phyloP scores from a whole-genome alignment of 495 filamentous ascomycete species.

The Lophiostoma macrostomum region DNA sequence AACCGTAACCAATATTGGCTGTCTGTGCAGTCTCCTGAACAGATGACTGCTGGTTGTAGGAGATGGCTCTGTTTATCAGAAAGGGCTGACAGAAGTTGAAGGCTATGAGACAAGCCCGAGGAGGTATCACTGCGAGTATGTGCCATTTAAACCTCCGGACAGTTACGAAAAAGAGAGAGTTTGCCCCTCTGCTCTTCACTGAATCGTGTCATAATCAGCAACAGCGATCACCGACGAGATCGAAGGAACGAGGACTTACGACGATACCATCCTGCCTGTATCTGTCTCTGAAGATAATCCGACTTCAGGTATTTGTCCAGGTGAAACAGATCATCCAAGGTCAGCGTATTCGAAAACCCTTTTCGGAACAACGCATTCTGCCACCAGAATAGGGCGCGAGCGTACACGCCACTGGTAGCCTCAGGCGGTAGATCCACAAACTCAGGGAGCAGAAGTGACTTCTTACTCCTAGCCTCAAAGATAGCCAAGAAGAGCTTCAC shows the following conservation, averaged over 20 bases:
- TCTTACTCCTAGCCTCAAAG: conserved; percentile 57
- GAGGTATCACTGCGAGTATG: conserved; percentile 44
- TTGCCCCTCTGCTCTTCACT: conserved; percentile 34
- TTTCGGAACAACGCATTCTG: conserved; percentile 52
- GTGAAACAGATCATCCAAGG: conserved; percentile 26
- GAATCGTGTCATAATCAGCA: conserved; percentile 9
- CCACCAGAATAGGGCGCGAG: conserved; percentile 56
- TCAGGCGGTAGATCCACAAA: conserved; percentile 55
- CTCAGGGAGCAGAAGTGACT: conserved; percentile 45
- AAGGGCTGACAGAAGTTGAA: conserved; percentile 65
- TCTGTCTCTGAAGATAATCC: conserved; percentile 14
- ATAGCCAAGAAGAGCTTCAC: conserved; percentile 52
- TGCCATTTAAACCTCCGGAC: conserved; percentile 49
- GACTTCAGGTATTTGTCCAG: conserved; percentile 27
- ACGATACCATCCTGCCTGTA: conserved; percentile 24
- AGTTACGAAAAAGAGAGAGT: conserved; percentile 49
- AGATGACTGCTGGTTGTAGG: conserved; percentile 48
- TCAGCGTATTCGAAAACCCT: conserved; percentile 21
- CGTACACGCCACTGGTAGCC: conserved; percentile 55
- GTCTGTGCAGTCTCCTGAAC: conserved; percentile 38
- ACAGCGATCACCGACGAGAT: not conserved
- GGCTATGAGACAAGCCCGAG: conserved; percentile 53
- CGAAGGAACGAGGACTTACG: not conserved
- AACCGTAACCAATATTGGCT: conserved; percentile 54
- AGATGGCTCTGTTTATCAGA: conserved; percentile 54